phyloP scores from a whole-genome alignment of 2,329 filamentous ascomycete genomes.

The Fusarium veterinarium region DNA sequence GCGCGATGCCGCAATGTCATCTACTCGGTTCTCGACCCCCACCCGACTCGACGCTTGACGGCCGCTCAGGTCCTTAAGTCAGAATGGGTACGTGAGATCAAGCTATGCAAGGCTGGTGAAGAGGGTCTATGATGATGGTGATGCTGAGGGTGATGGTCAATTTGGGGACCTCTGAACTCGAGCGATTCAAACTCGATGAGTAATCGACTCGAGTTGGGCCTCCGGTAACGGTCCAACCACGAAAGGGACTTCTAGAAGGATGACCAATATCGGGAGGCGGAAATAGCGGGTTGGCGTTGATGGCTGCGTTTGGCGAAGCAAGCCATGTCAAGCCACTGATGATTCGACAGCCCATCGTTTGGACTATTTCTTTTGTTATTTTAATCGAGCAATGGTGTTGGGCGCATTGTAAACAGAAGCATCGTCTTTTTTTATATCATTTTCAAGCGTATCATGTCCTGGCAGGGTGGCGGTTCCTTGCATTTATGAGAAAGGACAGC shows the following conservation, averaged over 20 bases:
- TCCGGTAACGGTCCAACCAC: background rate
- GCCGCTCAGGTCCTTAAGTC: conserved; percentile 97
- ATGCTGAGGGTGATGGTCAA: background rate
- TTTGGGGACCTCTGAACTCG: background rate
- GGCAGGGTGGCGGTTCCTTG: conserved; percentile 11
- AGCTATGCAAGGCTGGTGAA: conserved; percentile 94
- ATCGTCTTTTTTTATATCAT: conserved; percentile 8
- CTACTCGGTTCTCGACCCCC: conserved; percentile 97
- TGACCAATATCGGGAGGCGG: conserved; percentile 16
- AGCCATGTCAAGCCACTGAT: conserved; percentile 35
- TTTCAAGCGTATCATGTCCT: conserved; percentile 31
- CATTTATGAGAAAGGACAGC: conserved; percentile 13
- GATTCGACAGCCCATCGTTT: conserved; percentile 43
- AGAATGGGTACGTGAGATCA: conserved; percentile 98
- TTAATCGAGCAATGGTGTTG: conserved; percentile 50
- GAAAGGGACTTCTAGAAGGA: conserved; percentile 10
- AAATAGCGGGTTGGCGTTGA: conserved; percentile 30
- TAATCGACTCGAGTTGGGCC: background rate
- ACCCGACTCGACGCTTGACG: conserved; percentile 90
- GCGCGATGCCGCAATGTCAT: conserved; percentile 98
- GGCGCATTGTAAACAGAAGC: conserved; percentile 46
- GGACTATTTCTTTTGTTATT: conserved; percentile 43
- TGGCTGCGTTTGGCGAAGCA: conserved; percentile 21
- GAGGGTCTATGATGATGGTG: conserved; percentile 78
- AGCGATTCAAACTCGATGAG: conserved; percentile 6